Evolutionary conservation across 164 flowering plant genomes (phyloP).

Genomic region (Dillenia suffruticosa): DNA sequence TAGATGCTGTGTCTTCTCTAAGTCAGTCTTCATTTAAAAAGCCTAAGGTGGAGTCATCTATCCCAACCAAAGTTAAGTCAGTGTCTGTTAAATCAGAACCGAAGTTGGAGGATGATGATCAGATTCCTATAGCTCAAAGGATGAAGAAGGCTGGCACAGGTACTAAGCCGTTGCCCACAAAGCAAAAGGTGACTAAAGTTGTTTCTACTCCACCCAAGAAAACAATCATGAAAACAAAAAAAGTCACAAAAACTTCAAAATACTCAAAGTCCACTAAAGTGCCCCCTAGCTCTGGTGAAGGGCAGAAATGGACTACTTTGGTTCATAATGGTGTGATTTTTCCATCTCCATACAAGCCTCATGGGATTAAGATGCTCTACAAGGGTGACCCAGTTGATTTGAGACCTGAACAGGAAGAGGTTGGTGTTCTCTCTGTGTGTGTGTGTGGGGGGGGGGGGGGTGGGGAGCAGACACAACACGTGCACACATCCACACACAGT

Average conservation of each 20-base stretch:
- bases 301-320: conserved; percentile 93
- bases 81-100: conserved; percentile 47
- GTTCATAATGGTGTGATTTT: conserved; percentile 95
- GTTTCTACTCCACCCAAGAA: conserved; percentile 51
- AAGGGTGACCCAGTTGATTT: conserved; percentile 77
- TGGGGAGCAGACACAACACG: too few relatives aligned
- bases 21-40: conserved; percentile 49
- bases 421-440: conserved; percentile 8
- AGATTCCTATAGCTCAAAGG: conserved; percentile 66
- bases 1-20: conserved; percentile 30
- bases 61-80: conserved; percentile 33
- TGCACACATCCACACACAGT: too few relatives aligned
- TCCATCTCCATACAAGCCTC: conserved; percentile 91
- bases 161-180: conserved; percentile 35
- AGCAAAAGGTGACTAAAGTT: conserved; percentile 38
- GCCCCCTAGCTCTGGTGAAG: conserved; percentile 79
- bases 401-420: conserved; percentile 97
- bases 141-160: conserved; percentile 44
- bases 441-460: too few relatives aligned
- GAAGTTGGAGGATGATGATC: conserved; percentile 57
- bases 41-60: conserved; percentile 42
- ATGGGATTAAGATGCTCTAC: conserved; percentile 90
- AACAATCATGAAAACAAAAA: conserved; percentile 48
- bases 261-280: conserved; percentile 65
- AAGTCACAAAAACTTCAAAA: conserved; percentile 39